Conservation (phyloP, 345 rosid species). For the Carallia pectinifolia region DNA sequence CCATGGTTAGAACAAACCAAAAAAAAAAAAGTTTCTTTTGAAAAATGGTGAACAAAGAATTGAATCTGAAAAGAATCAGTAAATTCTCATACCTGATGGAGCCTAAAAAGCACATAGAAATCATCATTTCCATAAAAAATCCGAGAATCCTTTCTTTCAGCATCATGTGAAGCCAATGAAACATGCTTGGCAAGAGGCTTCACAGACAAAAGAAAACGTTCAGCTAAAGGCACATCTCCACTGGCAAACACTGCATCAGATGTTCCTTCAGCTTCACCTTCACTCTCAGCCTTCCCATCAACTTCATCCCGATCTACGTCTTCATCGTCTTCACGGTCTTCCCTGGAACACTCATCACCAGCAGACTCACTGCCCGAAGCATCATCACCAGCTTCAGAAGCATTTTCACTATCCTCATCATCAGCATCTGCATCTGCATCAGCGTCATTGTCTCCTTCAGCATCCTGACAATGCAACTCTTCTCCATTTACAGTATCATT, state of each 20-base stretch:
- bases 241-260: slow-evolving; percentile 53
- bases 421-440: slow-evolving; percentile 82
- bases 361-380: slow-evolving; percentile 82
- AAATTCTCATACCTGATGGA: slow-evolving; percentile 69
- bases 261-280: slow-evolving; percentile 83
- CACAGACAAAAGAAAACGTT: slow-evolving; percentile 54
- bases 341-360: slow-evolving; percentile 84
- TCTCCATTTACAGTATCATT: slow-evolving; percentile 41
- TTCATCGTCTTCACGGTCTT: slow-evolving; percentile 83
- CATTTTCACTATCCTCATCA: slow-evolving; percentile 87
- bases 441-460: slow-evolving; percentile 62
- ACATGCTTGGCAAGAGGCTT: slow-evolving; percentile 90
- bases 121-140: slow-evolving; percentile 91
- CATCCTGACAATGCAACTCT: slow-evolving; percentile 37
- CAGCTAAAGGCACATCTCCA: slow-evolving; percentile 61
- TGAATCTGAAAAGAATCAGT: neutral
- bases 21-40: neutral
- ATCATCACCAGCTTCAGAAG: slow-evolving; percentile 79
- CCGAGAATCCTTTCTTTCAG: slow-evolving; percentile 44
- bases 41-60: too few relatives aligned
- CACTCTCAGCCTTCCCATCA: slow-evolving; percentile 91
- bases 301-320: slow-evolving; percentile 74
- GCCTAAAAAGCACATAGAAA: slow-evolving; percentile 87
- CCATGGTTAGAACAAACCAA: neutral
- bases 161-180: slow-evolving; percentile 41